These are phyloP conservation scores for Penicillium waksmanii DNA, from an alignment of 495 filamentous ascomycete genomes.

Conservation along the genomic window DNA sequence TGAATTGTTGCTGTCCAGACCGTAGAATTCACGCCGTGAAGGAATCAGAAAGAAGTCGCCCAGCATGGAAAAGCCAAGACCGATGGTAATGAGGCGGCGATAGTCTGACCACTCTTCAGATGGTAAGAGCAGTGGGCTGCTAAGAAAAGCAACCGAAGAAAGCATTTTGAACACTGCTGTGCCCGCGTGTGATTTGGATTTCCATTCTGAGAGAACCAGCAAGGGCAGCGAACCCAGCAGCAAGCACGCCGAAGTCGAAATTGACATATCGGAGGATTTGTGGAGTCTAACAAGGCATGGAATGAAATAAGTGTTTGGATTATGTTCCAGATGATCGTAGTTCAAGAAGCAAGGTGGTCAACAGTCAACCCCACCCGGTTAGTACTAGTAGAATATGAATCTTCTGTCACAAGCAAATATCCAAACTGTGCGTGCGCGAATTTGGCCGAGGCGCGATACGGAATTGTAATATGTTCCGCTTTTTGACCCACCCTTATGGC, in stretches of 20 bases:
- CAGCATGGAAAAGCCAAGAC: conserved; percentile 12
- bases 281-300: not conserved
- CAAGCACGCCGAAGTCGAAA: conserved; percentile 12
- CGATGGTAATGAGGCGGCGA: conserved; percentile 11
- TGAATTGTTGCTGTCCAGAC: not conserved
- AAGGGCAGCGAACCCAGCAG: conserved; percentile 20
- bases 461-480: too few species aligned
- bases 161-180: conserved; percentile 30
- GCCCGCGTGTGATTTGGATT: conserved; percentile 20
- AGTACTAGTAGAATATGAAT: too few species aligned
- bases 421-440: too few species aligned
- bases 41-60: conserved; percentile 26
- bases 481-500: too few species aligned
- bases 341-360: too few species aligned
- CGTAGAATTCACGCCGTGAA: conserved; percentile 21
- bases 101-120: conserved; percentile 20
- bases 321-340: too few species aligned
- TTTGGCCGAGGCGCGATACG: too few species aligned
- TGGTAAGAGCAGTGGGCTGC: conserved; percentile 21
- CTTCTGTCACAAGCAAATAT: too few species aligned
- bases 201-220: conserved; percentile 22
- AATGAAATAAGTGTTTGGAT: not conserved
- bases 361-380: too few species aligned
- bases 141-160: conserved; percentile 26
- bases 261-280: conserved; percentile 5